These are phyloP conservation scores for Zopfia rhizophila DNA, from an alignment of 2,329 filamentous ascomycete genomes.

Conservation along the genomic window DNA sequence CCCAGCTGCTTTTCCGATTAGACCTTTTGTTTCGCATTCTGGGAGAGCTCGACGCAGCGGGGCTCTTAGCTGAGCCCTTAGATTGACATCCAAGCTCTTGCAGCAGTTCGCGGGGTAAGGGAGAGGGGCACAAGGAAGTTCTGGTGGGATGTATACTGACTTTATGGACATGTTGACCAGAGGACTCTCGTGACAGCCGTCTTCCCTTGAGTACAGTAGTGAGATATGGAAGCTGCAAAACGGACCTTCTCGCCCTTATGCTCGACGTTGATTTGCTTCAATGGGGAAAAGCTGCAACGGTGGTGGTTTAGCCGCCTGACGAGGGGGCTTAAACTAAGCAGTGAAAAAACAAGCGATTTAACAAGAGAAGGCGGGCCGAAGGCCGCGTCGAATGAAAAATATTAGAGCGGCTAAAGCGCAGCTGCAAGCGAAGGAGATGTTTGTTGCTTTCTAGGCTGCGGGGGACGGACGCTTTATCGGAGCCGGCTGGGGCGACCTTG, in stretches of 20 bases:
- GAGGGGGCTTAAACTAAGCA: conserved; percentile 3
- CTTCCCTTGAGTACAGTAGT: conserved; percentile 5
- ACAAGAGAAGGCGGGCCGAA: conserved; percentile 25
- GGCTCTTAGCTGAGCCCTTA: conserved; percentile 1
- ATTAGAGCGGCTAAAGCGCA: conserved; percentile 27
- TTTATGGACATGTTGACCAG: conserved; percentile 51
- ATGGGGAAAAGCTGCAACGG: conserved; percentile 21
- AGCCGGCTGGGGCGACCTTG: conserved; percentile 1
- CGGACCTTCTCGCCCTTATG: conserved; percentile 17
- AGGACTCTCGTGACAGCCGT: conserved; percentile 1
- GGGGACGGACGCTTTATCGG: conserved; percentile 8
- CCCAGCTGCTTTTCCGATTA: conserved; percentile 73
- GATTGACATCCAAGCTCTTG: conserved; percentile 9
- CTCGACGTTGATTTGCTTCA: conserved; percentile 15
- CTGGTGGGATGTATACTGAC: conserved; percentile 40
- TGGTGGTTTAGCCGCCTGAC: conserved; percentile 29
- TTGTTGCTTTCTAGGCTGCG: conserved; percentile 11
- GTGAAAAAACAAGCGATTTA: too few species aligned
- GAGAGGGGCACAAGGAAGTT: conserved; percentile 16
- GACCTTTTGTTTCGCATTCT: conserved; percentile 39
- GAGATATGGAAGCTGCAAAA: conserved; percentile 2
- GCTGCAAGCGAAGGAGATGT: conserved; percentile 22
- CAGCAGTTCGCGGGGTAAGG: conserved; percentile 23
- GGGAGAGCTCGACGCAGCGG: conserved; percentile 2
- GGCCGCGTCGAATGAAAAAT: conserved; percentile 28